These are phyloP conservation scores for Talaromyces sp. DNA, from an alignment of 2,329 filamentous ascomycete species.

Conservation along the genomic window DNA sequence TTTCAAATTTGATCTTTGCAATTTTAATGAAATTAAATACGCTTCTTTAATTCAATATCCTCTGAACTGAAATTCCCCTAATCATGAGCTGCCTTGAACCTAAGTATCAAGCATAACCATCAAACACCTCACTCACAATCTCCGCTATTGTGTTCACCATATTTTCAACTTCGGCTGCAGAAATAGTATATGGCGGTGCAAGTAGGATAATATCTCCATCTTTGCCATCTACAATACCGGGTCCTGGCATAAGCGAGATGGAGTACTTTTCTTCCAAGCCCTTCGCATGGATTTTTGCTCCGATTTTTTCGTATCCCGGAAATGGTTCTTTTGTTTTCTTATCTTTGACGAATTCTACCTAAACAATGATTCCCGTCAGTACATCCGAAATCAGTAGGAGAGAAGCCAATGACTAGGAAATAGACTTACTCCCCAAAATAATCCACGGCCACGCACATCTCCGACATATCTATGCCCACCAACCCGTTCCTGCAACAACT, in stretches of 20 bases:
- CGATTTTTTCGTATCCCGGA: background rate
- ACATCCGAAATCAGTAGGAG: background rate
- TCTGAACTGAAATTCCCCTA: background rate
- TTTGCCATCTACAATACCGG: slow-evolving; percentile 56
- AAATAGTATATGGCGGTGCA: slow-evolving; percentile 31
- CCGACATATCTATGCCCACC: slow-evolving; percentile 50
- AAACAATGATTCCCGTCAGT: background rate
- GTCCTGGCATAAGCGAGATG: slow-evolving; percentile 56
- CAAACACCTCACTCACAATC: background rate
- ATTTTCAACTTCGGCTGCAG: background rate
- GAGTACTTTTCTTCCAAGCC: slow-evolving; percentile 47
- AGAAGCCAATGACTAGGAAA: background rate
- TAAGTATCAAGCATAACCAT: background rate
- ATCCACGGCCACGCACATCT: slow-evolving; percentile 17
- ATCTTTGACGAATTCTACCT: background rate
- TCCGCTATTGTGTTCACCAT: background rate
- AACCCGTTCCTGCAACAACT: slow-evolving; percentile 26
- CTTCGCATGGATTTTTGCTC: background rate
- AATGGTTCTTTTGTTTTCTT: background rate
- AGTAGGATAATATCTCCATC: slow-evolving; percentile 51
- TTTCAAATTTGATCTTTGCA: background rate
- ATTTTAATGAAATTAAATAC: background rate
- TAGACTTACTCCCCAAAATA: slow-evolving; percentile 7
- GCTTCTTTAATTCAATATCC: background rate
- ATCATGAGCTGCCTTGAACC: background rate